Base-by-base conservation (phyloP, 2,329 filamentous ascomycete species). In the Pestalotiopsis sp. region DNA sequence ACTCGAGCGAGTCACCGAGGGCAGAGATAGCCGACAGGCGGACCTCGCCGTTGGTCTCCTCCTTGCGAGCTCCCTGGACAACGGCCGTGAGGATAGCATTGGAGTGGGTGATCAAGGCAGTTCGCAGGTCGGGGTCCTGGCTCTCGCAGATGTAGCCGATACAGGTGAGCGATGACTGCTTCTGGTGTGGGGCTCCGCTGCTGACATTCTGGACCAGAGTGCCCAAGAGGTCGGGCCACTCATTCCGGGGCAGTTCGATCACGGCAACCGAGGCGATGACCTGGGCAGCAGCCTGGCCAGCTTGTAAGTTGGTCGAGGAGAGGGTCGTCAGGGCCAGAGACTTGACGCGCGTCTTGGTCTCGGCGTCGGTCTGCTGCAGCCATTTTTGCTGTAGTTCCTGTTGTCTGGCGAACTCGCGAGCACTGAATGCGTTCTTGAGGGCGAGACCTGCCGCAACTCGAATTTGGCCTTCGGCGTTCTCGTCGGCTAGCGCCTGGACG, bases 131-230 rank as follows among this genome's bases (percentile, higher is more conserved):
- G 63, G 88, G 79, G 78, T 99, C 96, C 78, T 97, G 94, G 75
- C 93, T 95, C 82, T 99, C 96, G 87, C 96, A 99, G 76, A 99
- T 95, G 84, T 96, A 99, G 75, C 96, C 96, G 81, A 99, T 98
- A n/a, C 95, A 92, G 68, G 94, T 95, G 77, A 99, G 85, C 59
- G 95, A 98, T 57, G 95, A 88, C 84, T 98, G 95, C 87, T 98
- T 99, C 80, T 97, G 90, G 82, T 94, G 90, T 78, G 95, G 92
- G 76, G 87, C 89, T 73, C 95, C 96, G 73, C 91, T 90, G 80
- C 93, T 95, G 73, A 99, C 95, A 81, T 96, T 97, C 81, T 95
- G 92, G 73, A 99, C 96, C 74, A 99, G 87, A 41, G 88, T 89
- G 70, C 90, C 86, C 92, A 99, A 95, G 74, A 99, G 86, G 80